Evolutionary conservation across 257 asterid species (phyloP), one percentile per base, ranked within the genome.

Genomic region (Penstemon eatonii): DNA sequence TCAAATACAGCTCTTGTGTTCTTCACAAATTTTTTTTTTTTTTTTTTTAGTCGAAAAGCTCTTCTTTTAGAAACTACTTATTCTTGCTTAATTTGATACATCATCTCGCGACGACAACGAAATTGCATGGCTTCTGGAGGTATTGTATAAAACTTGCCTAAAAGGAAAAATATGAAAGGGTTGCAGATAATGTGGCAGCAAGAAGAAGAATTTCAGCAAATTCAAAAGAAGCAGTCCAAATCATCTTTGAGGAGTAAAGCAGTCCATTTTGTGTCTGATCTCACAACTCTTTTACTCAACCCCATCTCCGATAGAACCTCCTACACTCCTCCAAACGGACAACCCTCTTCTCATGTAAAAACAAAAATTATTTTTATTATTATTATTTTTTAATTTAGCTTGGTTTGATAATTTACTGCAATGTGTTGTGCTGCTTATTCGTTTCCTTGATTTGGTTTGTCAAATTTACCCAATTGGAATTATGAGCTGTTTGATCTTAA

Each of bases 261-360:
- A 44, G 90, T 76, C n/a, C 92, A 90, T 81, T 81, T 90, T 74
- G 96, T 93, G 15, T 89, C 97, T 75, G 97, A 88, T 87, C 89
- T 93, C 56, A 84, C 98, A 59, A 87, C 96, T 58, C 86, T 87
- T 72, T 78, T 88, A 51, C 87, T 90, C 75, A 90, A 85, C 75
- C 97, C 97, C 41, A 83, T 90, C 72, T 90, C 97, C 38, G 96
- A 93, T 78, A 90, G 86, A 78, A 85, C 94, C 73, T 73, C 90
- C 10, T 68, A 65, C 5, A 76, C 80, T 18, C 50, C 55, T 12
- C 60, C 78, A 3, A 25, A 25, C 33, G 33, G 33, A 25, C 51
- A 54, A 3, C 71, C 80, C 1, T 60, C 82, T 53, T 56, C 81
- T 43, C 79, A 78, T 65, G 97, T 90, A 78, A 77, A 67, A 25